phyloP scores from a whole-genome alignment of 306 rosid genomes.

The Trifolium repens region DNA sequence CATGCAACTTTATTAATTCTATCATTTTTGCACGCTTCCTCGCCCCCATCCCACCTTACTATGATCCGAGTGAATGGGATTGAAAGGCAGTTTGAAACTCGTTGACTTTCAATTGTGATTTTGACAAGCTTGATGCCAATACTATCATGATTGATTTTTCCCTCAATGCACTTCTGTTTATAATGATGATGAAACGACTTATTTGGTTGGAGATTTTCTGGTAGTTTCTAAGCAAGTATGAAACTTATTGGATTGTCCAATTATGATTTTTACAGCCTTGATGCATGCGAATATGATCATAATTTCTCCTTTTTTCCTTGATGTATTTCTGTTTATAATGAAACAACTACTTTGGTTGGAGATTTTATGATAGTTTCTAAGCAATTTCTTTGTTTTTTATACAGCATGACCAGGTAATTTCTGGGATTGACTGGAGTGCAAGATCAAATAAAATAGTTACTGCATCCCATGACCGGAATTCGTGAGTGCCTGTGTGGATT shows the following conservation, averaged over 20 bases:
- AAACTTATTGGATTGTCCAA: background rate
- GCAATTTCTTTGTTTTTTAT: constrained; percentile 29
- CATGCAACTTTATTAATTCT: background rate
- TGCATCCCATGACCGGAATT: constrained; percentile 95
- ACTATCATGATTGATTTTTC: constrained; percentile 2
- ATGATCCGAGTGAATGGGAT: background rate
- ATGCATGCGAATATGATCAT: background rate
- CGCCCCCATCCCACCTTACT: background rate
- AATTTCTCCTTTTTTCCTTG: constrained; percentile 2
- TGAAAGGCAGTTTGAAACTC: background rate
- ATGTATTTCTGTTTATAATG: constrained; percentile 15
- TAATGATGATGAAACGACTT: background rate
- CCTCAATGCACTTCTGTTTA: constrained; percentile 3
- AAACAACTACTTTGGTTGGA: constrained; percentile 32
- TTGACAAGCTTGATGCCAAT: constrained; percentile 11
- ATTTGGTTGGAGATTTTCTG: constrained; percentile 38
- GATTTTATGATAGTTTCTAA: constrained; percentile 37
- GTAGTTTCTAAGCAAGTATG: constrained; percentile 28
- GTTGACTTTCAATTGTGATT: background rate
- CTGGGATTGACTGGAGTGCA: constrained; percentile 92
- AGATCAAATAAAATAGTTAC: constrained; percentile 89
- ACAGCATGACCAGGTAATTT: constrained; percentile 96
- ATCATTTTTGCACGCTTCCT: constrained; percentile 4
- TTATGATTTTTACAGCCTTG: constrained; percentile 11
- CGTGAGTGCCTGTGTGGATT: constrained; percentile 68